Evolutionary conservation across 257 asterid species (phyloP), one percentile per base, ranked within the genome.

Genomic region (Anisodus acutangulus): DNA sequence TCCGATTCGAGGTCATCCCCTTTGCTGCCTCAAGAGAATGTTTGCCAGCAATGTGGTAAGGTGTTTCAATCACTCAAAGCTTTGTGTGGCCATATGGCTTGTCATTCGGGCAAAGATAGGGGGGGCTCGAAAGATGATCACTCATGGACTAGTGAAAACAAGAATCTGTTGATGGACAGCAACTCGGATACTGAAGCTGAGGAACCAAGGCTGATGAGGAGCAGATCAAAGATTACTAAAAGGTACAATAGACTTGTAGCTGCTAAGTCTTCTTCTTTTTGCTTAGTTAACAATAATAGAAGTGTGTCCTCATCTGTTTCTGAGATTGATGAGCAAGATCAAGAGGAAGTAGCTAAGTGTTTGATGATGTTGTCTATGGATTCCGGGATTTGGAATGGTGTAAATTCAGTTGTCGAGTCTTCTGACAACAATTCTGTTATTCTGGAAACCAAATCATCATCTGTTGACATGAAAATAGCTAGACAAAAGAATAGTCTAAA

Each of bases 11-110:
- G 84, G 45, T 81, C 45, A 41, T 41, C 78, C 45, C 95, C 94
- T 19, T 91, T 96, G 84, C 85, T 96, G 84, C 87, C 90, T 31
- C 89, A 84, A 82, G 98, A 92, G 78, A 91, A 81, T 81, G 83
- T 94, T 19, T 96, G 99, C 86, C 95, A 93, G 86, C 97, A 92
- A 92, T 96, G 99, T 86, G 98, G 99, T 45, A 96, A 96, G 88
- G 93, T 92, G 83, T 96, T 96, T 90, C 98, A 90, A 78, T 94
- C 99, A 2, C 22, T 90, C 90, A 96, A 96, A 81, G 99, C 99
- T 12, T 85, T 96, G 88, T 96, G 98, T 84, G 98, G 99, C 1
- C 99, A 96, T 83, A 96, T 96, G 99, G 99, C 99, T 85, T 94
- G 94, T 83, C 99, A 96, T 84, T 96, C 99, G 1, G 97, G 93